Evolutionary conservation across 306 rosid species (phyloP), one percentile per base, ranked within the genome.

Genomic region (Acacia confusa): DNA sequence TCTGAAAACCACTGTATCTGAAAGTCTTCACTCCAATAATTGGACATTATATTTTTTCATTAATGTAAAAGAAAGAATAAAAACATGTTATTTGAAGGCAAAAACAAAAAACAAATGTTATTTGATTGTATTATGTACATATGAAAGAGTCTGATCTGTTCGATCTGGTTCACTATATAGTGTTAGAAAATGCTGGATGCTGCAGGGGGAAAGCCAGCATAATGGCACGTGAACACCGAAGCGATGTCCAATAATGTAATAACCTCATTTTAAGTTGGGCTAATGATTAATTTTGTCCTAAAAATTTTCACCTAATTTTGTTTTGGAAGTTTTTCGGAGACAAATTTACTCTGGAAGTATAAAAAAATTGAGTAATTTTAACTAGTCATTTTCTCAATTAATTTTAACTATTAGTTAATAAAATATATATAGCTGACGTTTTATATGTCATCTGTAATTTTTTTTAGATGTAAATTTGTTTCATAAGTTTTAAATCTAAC

Each of bases 261-360:
- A 19, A 60, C 32, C 19, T 25, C 67, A 1, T 3, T 30, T 66
- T 19, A 11, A 66, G 13, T 6, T 6, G 7, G 7, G 40, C 1
- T 36, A 36, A 36, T 0, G 7, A 1, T 0, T 6, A 36, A 0
- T 36, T 36, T 36, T 6, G 0, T 5, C 40, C 1, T 1, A 36
- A 0, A 6, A 36, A 1, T 36, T 5, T 36, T 36, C 0, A 30
- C 6, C 0, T 1, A 36, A 36, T 36, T 6, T 30, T 30, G 4
- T 4, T 4, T 30, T 4, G 2, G 1, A 30, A 30, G 1, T 30
- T 30, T 30, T 30, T 30, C 1, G 3, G 3, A 30, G 3, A 4
- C 34, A 30, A 30, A 30, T 30, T 30, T 3, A 1, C 0, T 3
- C 34, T 30, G 34, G 4, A 30, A 30, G 3, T 30, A 4, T 30